Evolutionary conservation across 805 yeast species (phyloP).

Genomic region (Lipomyces anomalus): DNA sequence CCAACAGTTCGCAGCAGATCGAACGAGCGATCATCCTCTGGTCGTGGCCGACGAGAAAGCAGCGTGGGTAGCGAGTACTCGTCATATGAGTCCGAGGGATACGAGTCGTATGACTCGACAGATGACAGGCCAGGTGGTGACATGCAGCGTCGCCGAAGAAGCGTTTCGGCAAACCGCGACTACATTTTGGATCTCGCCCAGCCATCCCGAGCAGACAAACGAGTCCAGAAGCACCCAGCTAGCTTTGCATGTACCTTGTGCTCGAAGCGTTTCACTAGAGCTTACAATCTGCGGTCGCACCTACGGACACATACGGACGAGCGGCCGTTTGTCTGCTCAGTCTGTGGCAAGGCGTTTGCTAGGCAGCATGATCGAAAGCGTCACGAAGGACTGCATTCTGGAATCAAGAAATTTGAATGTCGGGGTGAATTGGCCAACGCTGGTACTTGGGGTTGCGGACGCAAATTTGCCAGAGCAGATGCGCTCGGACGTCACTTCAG

Average conservation of each 20-base stretch:
- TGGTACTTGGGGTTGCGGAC: slow-evolving; percentile 71
- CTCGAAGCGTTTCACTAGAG: slow-evolving; percentile 82
- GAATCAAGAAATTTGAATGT: slow-evolving; percentile 64
- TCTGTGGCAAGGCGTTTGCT: slow-evolving; percentile 65
- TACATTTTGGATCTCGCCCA: slow-evolving; percentile 63
- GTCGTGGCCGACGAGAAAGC: slow-evolving; percentile 3
- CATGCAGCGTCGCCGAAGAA: slow-evolving; percentile 10
- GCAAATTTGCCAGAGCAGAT: slow-evolving; percentile 68
- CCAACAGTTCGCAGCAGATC: background rate
- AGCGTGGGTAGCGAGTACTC: background rate
- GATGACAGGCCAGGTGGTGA: slow-evolving; percentile 7
- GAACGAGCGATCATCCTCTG: background rate
- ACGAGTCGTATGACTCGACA: background rate
- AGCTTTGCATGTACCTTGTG: slow-evolving; percentile 74
- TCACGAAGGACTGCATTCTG: slow-evolving; percentile 70
- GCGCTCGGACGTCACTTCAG: slow-evolving; percentile 71
- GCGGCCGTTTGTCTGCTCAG: slow-evolving; percentile 60
- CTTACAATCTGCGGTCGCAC: slow-evolving; percentile 88
- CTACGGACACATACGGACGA: slow-evolving; percentile 77
- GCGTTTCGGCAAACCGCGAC: slow-evolving; percentile 36
- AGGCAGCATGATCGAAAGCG: slow-evolving; percentile 71
- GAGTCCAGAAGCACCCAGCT: slow-evolving; percentile 67
- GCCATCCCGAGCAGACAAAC: slow-evolving; percentile 47
- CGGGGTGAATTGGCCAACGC: slow-evolving; percentile 51
- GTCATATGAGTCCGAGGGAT: slow-evolving; percentile 6